Conservation (phyloP, 176 grass and related monocot species). For the Ampelocalamus luodianensis region DNA sequence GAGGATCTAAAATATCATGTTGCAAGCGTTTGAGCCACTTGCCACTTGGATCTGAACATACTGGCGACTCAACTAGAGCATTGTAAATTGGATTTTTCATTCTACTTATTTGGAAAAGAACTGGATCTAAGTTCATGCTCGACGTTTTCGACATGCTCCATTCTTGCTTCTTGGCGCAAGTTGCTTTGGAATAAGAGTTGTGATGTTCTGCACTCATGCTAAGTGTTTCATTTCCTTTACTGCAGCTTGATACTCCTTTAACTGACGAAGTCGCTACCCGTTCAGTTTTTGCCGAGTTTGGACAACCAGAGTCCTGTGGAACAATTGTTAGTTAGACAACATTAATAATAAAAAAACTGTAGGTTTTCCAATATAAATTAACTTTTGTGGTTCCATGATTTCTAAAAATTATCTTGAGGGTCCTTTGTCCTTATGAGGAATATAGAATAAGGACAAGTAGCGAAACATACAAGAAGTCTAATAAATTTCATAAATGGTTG, state of each 20-base stretch:
- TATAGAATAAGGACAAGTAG: neutral
- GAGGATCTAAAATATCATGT: slow-evolving; percentile 40
- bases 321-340: slow-evolving; percentile 26
- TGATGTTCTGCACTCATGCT: slow-evolving; percentile 20
- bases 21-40: slow-evolving; percentile 75
- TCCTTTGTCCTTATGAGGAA: neutral
- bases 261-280: slow-evolving; percentile 28
- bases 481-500: neutral
- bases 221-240: slow-evolving; percentile 44
- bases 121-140: slow-evolving; percentile 51
- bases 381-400: neutral
- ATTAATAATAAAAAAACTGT: neutral
- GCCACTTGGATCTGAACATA: slow-evolving; percentile 42
- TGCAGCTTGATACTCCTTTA: slow-evolving; percentile 31
- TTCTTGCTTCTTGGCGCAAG: slow-evolving; percentile 34
- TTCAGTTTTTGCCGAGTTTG: slow-evolving; percentile 36
- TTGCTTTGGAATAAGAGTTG: slow-evolving; percentile 42
- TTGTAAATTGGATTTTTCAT: slow-evolving; percentile 54
- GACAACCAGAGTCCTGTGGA: slow-evolving; percentile 33
- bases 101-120: slow-evolving; percentile 58
- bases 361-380: neutral
- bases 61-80: slow-evolving; percentile 35
- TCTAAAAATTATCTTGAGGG: neutral
- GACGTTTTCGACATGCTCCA: slow-evolving; percentile 49
- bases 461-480: neutral